Evolutionary conservation across 345 rosid genomes (phyloP).

Genomic region (Brassica nigra): DNA sequence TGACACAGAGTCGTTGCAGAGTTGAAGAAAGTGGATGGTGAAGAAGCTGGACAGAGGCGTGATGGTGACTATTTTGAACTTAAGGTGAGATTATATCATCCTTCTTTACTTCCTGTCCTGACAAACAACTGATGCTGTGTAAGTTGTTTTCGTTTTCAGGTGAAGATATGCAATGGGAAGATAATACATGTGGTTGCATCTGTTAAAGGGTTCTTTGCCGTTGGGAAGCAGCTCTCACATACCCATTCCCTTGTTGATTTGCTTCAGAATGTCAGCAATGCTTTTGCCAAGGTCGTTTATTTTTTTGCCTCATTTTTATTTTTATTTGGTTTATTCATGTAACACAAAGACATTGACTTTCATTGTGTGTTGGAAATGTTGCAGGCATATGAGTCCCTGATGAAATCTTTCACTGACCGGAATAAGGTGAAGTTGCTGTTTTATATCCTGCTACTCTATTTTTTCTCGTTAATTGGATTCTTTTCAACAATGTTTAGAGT

Average conservation of each 20-base stretch:
- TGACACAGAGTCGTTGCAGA: constrained; percentile 12
- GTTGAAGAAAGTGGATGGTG: constrained; percentile 59
- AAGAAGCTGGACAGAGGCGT: constrained; percentile 18
- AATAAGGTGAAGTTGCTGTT: constrained; percentile 62
- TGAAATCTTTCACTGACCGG: constrained; percentile 88
- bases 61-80: constrained; percentile 30
- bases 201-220: constrained; percentile 74
- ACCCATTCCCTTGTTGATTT: constrained; percentile 74
- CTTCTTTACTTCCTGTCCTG: background rate
- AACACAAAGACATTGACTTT: background rate
- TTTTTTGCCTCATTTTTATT: background rate
- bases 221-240: constrained; percentile 63
- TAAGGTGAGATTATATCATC: constrained; percentile 40
- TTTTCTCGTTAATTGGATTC: background rate
- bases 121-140: background rate
- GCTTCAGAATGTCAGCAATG: constrained; percentile 77
- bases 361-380: constrained; percentile 15
- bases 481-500: constrained; percentile 3
- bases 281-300: constrained; percentile 62
- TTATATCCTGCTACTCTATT: background rate
- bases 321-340: background rate
- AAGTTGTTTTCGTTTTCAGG: constrained; percentile 11
- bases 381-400: constrained; percentile 85
- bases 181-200: constrained; percentile 66
- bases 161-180: constrained; percentile 88